A percentile compares a stretch with the other conserved stretches of the same genome.
phyloP scores from a whole-genome alignment of 2,329 filamentous ascomycete species.

The Aspergillus bombycis region DNA sequence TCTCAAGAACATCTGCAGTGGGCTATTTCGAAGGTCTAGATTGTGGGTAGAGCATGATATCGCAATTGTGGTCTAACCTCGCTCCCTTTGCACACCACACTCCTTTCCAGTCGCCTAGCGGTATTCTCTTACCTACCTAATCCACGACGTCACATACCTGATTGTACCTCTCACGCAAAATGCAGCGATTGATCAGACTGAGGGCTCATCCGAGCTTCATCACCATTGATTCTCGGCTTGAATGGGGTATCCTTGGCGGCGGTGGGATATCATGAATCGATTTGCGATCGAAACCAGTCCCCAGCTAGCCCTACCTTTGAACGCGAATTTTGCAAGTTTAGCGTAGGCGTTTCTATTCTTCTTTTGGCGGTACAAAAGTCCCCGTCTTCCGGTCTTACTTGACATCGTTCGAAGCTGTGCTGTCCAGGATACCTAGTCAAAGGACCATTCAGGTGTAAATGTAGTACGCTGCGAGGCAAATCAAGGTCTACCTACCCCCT shows the following conservation, averaged over 20 bases:
- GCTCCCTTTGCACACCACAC: not conserved
- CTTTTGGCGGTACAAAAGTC: too few species aligned
- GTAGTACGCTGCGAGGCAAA: not conserved
- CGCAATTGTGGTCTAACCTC: not conserved
- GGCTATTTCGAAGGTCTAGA: not conserved
- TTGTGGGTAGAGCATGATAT: not conserved
- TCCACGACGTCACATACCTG: not conserved
- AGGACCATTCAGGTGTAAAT: too few species aligned
- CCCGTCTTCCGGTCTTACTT: too few species aligned
- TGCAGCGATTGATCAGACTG: not conserved
- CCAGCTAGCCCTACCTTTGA: too few species aligned
- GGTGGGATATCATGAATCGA: too few species aligned
- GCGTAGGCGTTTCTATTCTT: too few species aligned
- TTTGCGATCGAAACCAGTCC: too few species aligned
- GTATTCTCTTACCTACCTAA: too few species aligned
- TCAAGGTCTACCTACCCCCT: too few species aligned
- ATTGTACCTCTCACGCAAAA: not conserved
- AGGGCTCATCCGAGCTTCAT: not conserved
- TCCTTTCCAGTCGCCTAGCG: not conserved
- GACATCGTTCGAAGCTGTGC: too few species aligned
- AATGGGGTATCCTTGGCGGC: not conserved
- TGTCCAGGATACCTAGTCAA: too few species aligned
- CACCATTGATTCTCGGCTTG: not conserved
- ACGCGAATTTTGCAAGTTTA: too few species aligned
- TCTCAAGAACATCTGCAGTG: not conserved